Evolutionary conservation across 2,329 filamentous ascomycete genomes (phyloP).

Genomic region (Eurotiales sp.): DNA sequence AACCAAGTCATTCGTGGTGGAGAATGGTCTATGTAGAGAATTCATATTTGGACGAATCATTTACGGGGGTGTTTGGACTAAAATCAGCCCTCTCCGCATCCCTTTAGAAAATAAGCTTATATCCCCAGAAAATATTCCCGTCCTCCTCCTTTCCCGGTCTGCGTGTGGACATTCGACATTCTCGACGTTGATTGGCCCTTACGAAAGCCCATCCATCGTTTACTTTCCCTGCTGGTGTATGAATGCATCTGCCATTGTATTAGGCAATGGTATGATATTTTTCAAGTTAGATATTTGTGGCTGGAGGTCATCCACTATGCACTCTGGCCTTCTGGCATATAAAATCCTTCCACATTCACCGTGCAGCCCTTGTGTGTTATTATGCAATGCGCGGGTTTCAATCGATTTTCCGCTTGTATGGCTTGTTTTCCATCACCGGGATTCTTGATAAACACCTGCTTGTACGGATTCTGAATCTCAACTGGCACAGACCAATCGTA

Average conservation of each 20-base stretch:
- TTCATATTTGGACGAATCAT: too few species aligned
- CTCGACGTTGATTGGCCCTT: neutral
- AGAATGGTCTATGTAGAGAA: too few species aligned
- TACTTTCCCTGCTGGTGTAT: too few species aligned
- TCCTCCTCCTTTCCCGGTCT: too few species aligned
- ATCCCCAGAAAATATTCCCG: too few species aligned
- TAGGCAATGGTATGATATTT: neutral
- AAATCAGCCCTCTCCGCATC: too few species aligned
- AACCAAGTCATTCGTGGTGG: too few species aligned
- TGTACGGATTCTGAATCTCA: constrained; percentile 9
- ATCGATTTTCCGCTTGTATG: constrained; percentile 3
- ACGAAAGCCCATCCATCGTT: too few species aligned
- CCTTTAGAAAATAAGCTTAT: neutral
- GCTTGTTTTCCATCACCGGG: neutral
- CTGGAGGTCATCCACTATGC: neutral
- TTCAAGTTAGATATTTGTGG: neutral
- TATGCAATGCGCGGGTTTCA: constrained; percentile 6
- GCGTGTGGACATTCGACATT: too few species aligned
- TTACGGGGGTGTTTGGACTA: too few species aligned
- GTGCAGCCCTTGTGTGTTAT: constrained; percentile 5
- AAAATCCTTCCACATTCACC: constrained; percentile 6
- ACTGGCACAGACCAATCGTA: constrained; percentile 10
- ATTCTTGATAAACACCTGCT: constrained; percentile 4
- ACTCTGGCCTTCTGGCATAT: constrained; percentile 1
- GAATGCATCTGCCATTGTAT: too few species aligned